Base-by-base conservation (phyloP, 768 basidiomycete species). In the Terana coerulea region DNA sequence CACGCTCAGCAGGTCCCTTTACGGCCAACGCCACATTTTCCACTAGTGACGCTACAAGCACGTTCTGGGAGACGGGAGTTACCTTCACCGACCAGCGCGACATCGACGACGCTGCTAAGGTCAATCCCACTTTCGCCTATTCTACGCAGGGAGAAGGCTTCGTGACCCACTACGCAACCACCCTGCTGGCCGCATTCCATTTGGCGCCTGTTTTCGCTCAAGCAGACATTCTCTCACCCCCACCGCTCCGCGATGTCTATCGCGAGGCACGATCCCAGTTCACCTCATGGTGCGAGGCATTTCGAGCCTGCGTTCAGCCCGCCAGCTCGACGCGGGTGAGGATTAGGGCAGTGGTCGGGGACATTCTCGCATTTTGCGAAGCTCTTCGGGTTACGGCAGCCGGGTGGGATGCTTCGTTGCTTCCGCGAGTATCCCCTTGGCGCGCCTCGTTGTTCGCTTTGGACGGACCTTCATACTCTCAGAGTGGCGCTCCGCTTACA, bases 61-160 rank as follows among this genome's bases (percentile, higher is more conserved):
- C 61, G 12, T 75, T 65, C 57, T 77, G 76, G 74, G 60, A 64
- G 29, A 69, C 70, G 0, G 77, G 78, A 1, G 65, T 71, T 3
- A 74, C 73, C 0, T 61, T 64, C 22, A 47, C 59, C 14, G 51
- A 58, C n/a, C 40, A 50, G 2, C 52, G 45, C 3, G 47, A 62
- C 3, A 46, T 53, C 21, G 36, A 56, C 4, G 43, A 53, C 5
- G 64, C 68, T 0, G 69, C 59, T 3, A 51, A 67, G 28, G 50
- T 72, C 26, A 80, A 80, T 52, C 78, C 78, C 1, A 75, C 75
- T 0, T 78, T 78, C 46, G 67, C 69, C 0, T 75, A 72, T 56
- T 70, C 72, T 3, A 56, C 61, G 5, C 60, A 57, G 14, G 73
- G 75, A 9, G 59, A 65, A 51, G 68, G 60, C 2, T 77, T 70